Evolutionary conservation across 2,329 filamentous ascomycete genomes (phyloP).

Genomic region (Exophiala bonariae): DNA sequence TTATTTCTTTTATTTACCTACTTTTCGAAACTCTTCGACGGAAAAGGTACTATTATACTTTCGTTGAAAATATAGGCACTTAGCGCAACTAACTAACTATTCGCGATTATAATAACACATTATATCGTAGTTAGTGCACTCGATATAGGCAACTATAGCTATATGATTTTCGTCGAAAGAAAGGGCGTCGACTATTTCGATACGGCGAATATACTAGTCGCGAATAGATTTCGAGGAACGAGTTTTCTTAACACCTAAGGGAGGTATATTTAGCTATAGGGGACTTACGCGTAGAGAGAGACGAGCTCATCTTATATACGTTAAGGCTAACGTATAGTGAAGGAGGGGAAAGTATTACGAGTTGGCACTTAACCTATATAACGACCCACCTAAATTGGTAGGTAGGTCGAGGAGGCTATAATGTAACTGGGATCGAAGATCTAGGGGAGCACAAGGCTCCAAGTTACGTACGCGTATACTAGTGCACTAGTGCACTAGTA

Average conservation of each 20-base stretch:
- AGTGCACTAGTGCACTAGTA: too few species aligned
- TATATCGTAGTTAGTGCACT: background rate
- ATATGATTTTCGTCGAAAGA: background rate
- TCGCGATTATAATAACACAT: conserved; percentile 2
- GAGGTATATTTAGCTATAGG: conserved; percentile 6
- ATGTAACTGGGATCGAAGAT: too few species aligned
- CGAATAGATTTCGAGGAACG: background rate
- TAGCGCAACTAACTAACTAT: background rate
- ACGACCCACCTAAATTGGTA: too few species aligned
- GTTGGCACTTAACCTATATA: too few species aligned
- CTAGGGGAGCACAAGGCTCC: too few species aligned
- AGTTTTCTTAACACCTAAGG: background rate
- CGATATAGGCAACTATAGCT: background rate
- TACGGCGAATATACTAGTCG: background rate
- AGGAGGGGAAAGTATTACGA: too few species aligned
- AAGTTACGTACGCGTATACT: too few species aligned
- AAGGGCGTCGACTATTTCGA: background rate
- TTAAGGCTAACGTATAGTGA: too few species aligned
- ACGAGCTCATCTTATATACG: too few species aligned
- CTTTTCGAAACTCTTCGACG: conserved; percentile 3
- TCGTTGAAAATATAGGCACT: background rate
- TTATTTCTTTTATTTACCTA: conserved; percentile 4
- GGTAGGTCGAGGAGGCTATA: too few species aligned
- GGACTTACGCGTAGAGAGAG: background rate
- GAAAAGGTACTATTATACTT: conserved; percentile 5